Base-by-base conservation (phyloP, 495 filamentous ascomycete species). In the Rostrohypoxylon terebratum region DNA sequence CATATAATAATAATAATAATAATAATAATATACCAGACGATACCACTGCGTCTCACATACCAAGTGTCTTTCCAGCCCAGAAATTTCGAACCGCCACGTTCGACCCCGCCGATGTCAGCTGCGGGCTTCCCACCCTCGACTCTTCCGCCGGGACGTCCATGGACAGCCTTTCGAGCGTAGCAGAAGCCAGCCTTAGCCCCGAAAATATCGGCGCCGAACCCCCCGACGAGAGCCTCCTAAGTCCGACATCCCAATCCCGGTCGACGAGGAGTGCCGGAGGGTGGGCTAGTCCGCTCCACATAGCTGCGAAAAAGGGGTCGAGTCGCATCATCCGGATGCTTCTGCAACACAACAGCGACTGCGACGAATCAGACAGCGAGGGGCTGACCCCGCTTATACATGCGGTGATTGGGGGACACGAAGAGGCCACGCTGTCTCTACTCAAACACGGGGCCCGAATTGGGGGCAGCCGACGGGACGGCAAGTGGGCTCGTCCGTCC, bases 281-380 rank as follows among this genome's bases (percentile, higher is more conserved):
- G 18, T 77, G 75, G 75, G 62, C 64, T 6, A 50, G 72, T 8
- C 23, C 69, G n/a, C 62, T 79, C 1, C 75, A 79, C 59, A 71
- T 77, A 14, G 77, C 76, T 0, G 74, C 74, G 3, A 57, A 50
- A 6, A 76, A 63, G 18, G 77, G 75, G 40, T 58, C 73, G 65
- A 55, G 61, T 34, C 6, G 57, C 4, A 77, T 78, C 10, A 67
- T 76, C 1, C 55, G 33, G 5, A 38, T 74, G 8, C 53, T 78
- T 3, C 10, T 78, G 31, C 38, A 66, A 21, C 69, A 72, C 14
- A 57, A 47, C 34, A 47, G 47, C 16, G 59, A 75, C 36, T 53
- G 47, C n/a, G 42, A 74, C 63, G 58, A 65, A 45, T 36, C 48
- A 18, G 73, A 75, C 33, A 75, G 66, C 47, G 73, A 75, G 51